Conservation (phyloP, 2,329 filamentous ascomycete genomes). For the Pyricularia grisea region DNA sequence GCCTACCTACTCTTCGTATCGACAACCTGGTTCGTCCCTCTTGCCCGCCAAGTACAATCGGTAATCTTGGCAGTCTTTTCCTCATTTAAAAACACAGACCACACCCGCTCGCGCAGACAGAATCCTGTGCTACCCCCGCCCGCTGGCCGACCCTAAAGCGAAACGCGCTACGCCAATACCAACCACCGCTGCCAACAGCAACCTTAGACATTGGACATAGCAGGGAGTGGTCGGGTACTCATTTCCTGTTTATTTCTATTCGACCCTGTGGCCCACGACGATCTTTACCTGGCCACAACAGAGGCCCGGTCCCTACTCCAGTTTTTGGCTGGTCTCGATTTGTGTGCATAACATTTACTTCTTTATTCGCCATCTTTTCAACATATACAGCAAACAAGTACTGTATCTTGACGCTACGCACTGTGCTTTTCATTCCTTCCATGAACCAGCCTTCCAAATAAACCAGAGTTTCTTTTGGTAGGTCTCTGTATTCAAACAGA, state of each 20-base stretch:
- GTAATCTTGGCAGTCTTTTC: not conserved
- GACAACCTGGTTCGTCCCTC: not conserved
- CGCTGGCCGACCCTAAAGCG: not conserved
- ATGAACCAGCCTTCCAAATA: not conserved
- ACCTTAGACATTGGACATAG: not conserved
- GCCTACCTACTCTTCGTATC: not conserved
- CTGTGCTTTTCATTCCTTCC: not conserved
- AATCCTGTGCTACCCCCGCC: not conserved
- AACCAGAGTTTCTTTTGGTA: not conserved
- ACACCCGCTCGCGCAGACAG: not conserved
- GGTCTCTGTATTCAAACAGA: not conserved
- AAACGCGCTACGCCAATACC: not conserved
- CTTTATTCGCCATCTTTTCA: not conserved
- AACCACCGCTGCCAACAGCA: not conserved
- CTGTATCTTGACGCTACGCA: not conserved
- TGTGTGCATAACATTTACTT: not conserved
- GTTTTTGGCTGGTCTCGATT: not conserved
- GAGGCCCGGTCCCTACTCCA: not conserved
- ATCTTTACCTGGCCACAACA: not conserved
- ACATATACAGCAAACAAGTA: not conserved
- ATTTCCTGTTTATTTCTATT: not conserved
- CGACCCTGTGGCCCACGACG: not conserved
- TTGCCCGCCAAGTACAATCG: not conserved
- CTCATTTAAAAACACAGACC: not conserved
- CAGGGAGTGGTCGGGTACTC: not conserved